Evolutionary conservation across 352 stramenopile species (phyloP), one percentile per base, ranked within the genome.

Genomic region (Pythium dissimile): DNA sequence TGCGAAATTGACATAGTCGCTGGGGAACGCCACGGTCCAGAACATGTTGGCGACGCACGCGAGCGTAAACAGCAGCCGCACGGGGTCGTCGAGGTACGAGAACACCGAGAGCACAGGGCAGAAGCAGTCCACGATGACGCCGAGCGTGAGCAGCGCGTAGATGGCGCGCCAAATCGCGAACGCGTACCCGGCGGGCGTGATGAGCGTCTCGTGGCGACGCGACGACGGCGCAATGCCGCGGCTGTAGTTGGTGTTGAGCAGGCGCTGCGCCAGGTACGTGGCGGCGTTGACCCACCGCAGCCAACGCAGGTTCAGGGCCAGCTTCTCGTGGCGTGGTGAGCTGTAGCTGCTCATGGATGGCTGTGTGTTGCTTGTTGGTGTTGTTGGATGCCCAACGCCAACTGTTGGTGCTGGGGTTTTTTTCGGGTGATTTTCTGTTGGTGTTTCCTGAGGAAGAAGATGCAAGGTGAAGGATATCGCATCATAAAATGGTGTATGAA

Each of bases 1-100:
- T n/a, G 82, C 71, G 44, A 75, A 48, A 51, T 89, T 80, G 31
- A 92, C 55, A 48, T 71, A 84, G 44, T 82, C 80, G 53, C 73
- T 72, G 28, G 78, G 80, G 49, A 93, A 93, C 46, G 87, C 65
- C 31, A 79, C 67, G 38, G 88, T 71, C 80, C 80, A 93, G 37
- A 67, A 66, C 65, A 86, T 82, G 64, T 90, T 89, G 67, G 75
- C 75, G 50, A 86, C 53, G 56, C 79, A 89, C 7, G 73, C 70
- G 13, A 82, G 49, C 7, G 78, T 74, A 54, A 93, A 93, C n/a
- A 87, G 55, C 39, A 63, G 23, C 21, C 78, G 78, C 62, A 88
- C 48, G 27, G 80, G 48, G n/a, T 68, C 59, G 28, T 67, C 60
- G n/a, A 67, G 47, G 47, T 56, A 67, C 35, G 60, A 67, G 62